Conservation (phyloP, 805 yeast genomes). For the Kluyveromyces dobzhanskii region DNA sequence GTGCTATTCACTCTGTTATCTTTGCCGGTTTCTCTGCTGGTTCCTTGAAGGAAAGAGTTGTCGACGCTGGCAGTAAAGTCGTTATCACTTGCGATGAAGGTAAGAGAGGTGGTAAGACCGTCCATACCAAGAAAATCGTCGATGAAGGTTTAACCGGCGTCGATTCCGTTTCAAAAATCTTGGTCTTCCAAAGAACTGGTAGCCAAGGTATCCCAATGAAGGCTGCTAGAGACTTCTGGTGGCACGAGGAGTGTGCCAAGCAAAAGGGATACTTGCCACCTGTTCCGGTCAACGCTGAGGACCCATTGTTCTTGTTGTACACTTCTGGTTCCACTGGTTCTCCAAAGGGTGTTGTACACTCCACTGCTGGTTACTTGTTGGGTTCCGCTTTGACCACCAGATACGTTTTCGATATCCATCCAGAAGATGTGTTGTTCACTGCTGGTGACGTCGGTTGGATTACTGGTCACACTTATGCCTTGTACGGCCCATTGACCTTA, state of each 20-base stretch:
- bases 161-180: constrained; percentile 68
- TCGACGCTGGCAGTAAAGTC: constrained; percentile 76
- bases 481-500: constrained; percentile 82
- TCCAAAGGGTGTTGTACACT: constrained; percentile 96
- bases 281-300: constrained; percentile 80
- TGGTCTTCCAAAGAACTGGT: constrained; percentile 87
- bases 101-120: constrained; percentile 89
- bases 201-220: constrained; percentile 61
- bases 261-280: constrained; percentile 84
- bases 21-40: constrained; percentile 96
- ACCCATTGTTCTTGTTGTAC: constrained; percentile 89
- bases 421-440: constrained; percentile 81
- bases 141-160: constrained; percentile 82
- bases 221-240: constrained; percentile 82
- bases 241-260: constrained; percentile 84
- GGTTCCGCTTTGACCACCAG: constrained; percentile 89
- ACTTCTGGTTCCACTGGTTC: constrained; percentile 98
- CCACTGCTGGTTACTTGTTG: constrained; percentile 88
- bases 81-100: constrained; percentile 94
- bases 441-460: constrained; percentile 99
- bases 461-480: constrained; percentile 94
- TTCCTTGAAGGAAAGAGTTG: constrained; percentile 82
- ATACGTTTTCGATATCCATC: constrained; percentile 89
- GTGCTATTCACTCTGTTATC: constrained; percentile 93
- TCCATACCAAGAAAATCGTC: constrained; percentile 87